Conservation (phyloP, 1,139 yeast species). For the Kodamaea anthophila region DNA sequence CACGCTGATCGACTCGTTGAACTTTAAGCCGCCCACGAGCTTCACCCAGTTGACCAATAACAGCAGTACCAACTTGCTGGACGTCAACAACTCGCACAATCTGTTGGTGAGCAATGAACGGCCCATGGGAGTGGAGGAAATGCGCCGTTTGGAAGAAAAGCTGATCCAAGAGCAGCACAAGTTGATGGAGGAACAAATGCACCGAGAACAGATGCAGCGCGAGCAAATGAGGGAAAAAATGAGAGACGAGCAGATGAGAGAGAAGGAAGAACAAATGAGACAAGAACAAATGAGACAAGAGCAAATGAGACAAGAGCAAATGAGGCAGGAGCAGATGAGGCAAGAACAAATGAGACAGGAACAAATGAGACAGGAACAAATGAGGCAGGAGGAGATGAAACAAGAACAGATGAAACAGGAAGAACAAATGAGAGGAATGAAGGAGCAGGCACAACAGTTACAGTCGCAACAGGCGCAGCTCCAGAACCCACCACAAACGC, state of each 20-base stretch:
- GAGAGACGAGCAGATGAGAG: background rate
- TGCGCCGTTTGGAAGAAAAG: slow-evolving; percentile 8
- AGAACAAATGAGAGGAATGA: too few species aligned
- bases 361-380: background rate
- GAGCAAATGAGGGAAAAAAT: background rate
- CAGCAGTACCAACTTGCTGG: slow-evolving; percentile 37
- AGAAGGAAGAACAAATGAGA: slow-evolving; percentile 8
- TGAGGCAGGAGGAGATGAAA: slow-evolving; percentile 10
- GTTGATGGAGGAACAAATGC: slow-evolving; percentile 10
- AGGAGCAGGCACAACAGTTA: slow-evolving; percentile 11
- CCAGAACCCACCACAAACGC: too few species aligned
- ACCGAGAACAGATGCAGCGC: slow-evolving; percentile 8
- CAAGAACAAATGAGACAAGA: slow-evolving; percentile 8
- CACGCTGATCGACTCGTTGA: slow-evolving; percentile 35
- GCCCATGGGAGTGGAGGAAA: background rate
- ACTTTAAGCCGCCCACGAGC: slow-evolving; percentile 38
- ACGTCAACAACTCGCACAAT: slow-evolving; percentile 23
- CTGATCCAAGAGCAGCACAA: slow-evolving; percentile 2
- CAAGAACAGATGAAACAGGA: too few species aligned
- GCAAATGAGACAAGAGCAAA: slow-evolving; percentile 13
- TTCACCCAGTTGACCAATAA: slow-evolving; percentile 41
- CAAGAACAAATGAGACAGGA: slow-evolving; percentile 3
- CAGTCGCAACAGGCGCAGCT: slow-evolving; percentile 8
- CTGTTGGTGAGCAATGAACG: slow-evolving; percentile 17
- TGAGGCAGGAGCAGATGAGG: slow-evolving; percentile 9